Evolutionary conservation across 208 protist genomes (phyloP).

Genomic region (Jaenimonas drosophilae): DNA sequence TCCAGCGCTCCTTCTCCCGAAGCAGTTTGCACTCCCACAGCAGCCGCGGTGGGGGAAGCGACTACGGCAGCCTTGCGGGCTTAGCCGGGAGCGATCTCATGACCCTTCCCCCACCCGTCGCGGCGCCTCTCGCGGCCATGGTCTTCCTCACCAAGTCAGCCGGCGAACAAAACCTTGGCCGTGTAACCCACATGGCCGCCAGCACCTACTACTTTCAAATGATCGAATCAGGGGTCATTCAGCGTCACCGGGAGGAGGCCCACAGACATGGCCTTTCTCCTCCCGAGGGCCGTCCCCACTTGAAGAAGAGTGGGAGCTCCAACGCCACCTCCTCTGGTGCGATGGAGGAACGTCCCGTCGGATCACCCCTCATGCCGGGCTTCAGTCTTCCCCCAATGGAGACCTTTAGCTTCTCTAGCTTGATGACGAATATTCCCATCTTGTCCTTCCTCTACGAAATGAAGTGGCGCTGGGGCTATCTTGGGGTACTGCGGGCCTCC

Average conservation of each 20-base stretch:
- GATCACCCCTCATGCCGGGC: neutral
- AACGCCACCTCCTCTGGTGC: neutral
- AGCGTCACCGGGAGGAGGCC: slow-evolving; percentile 9
- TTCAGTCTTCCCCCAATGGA: slow-evolving; percentile 53
- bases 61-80: neutral
- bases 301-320: no score
- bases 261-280: no score
- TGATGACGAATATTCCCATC: slow-evolving; percentile 78
- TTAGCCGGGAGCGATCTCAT: no score
- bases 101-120: slow-evolving; percentile 39
- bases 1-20: no score
- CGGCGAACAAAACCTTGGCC: slow-evolving; percentile 75
- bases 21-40: no score
- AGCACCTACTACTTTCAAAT: slow-evolving; percentile 75
- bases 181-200: slow-evolving; percentile 65
- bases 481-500: slow-evolving; percentile 33
- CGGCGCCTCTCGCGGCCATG: slow-evolving; percentile 66
- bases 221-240: slow-evolving; percentile 54
- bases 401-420: slow-evolving; percentile 80
- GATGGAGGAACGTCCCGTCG: no score
- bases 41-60: slow-evolving; percentile 6
- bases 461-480: slow-evolving; percentile 66
- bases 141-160: slow-evolving; percentile 83
- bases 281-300: no score
- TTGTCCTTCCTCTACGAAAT: slow-evolving; percentile 83